Evolutionary conservation across 2,329 filamentous ascomycete species (phyloP).

Genomic region (Penicillium sp.): DNA sequence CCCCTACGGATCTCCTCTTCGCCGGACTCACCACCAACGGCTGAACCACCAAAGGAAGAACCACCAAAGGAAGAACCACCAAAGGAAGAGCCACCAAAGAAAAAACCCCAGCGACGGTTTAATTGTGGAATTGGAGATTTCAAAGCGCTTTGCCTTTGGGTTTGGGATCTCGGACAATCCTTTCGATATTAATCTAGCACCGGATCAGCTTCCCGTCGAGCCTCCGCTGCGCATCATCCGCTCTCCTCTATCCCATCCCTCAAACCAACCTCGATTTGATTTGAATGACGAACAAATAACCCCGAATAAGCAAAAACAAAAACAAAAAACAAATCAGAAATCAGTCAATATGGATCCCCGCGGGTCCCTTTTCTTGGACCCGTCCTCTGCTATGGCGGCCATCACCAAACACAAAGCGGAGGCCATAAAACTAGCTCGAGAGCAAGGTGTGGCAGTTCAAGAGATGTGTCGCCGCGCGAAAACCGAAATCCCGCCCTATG

Average conservation of each 20-base stretch:
- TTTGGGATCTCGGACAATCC: background rate
- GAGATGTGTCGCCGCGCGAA: conserved; percentile 51
- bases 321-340: background rate
- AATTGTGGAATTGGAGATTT: background rate
- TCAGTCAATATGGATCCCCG: conserved; percentile 31
- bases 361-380: conserved; percentile 40
- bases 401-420: conserved; percentile 53
- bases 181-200: background rate
- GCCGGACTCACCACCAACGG: no score
- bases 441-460: conserved; percentile 47
- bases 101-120: background rate
- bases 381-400: conserved; percentile 45
- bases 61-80: no score
- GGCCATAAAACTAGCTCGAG: conserved; percentile 48
- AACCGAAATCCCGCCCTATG: conserved; percentile 47
- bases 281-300: background rate
- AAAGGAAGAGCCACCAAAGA: no score
- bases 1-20: no score
- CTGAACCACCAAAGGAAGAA: no score
- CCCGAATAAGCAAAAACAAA: background rate
- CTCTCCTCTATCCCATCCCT: no score
- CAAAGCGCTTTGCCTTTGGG: background rate
- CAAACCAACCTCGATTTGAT: no score
- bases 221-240: background rate
- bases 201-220: background rate